Evolutionary conservation across 2,329 filamentous ascomycete genomes (phyloP), one percentile per base, ranked within the genome.

Genomic region (Anthostomella pinea): DNA sequence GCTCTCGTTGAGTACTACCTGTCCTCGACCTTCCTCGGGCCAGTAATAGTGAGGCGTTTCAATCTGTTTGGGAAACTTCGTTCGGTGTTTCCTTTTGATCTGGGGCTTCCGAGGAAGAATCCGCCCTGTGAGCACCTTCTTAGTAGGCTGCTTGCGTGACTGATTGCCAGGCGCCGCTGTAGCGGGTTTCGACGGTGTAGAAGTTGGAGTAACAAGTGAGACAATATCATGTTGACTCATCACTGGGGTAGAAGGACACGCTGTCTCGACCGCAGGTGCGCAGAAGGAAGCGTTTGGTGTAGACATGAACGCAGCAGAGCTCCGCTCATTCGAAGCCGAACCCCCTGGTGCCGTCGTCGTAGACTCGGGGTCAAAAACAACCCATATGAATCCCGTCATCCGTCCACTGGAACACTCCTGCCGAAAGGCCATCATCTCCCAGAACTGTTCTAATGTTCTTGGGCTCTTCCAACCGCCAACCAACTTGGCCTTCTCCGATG

Each of bases 381-480:
- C 68, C 91, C 94, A 98, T 17, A 97, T 73, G 51, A 98, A 98
- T 0, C 94, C 94, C 0, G 95, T 94, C 56, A 95, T 73, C 13
- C 90, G 76, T 0, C 93, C 94, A 21, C 89, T 87, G 1, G 90
- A 95, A 57, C 93, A 98, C 58, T 98, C 93, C 59, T 97, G 93
- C 38, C 93, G 75, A 57, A 87, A 97, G 0, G 90, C 84, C 91
- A 98, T 97, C 75, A 95, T 85, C 45, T 98, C 93, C 93, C 93
- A 98, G 56, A 98, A 98, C 50, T 90, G 82, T n/a, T 90, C 86
- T 25, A 98, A 67, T 0, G 81, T 85, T 57, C 76, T 83, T 16
- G 96, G 81, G 41, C 85, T 89, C 58, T 81, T 85, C 93, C 93
- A 98, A 38, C 78, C 73, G 0, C 85, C 85, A 3, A 68, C 66